Base-by-base conservation (phyloP, 768 basidiomycete species). In the Pleurotus platypus region DNA sequence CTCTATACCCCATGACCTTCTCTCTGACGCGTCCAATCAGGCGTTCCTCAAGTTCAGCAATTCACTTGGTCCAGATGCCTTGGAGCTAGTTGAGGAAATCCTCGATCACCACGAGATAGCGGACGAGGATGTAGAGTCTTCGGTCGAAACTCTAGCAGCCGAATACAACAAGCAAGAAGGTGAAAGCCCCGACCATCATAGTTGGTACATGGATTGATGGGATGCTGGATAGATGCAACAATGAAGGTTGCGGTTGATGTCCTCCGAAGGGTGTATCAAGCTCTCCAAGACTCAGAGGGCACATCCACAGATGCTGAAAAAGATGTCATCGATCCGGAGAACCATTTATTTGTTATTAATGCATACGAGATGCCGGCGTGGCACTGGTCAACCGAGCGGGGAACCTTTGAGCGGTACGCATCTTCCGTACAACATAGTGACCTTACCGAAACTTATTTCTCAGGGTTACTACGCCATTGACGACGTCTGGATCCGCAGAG, bases 311-410 rank as follows among this genome's bases (percentile, higher is more conserved):
- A 70, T 38, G 66, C 73, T 38, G 83, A 85, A 61, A 81, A 82
- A 40, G 87, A 90, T 45, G 68, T 81, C 6, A 76, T 94, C 22
- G 92, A 94, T 62, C 86, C 90, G 5, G 87, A 92, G 30, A 85
- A 79, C 42, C 90, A 97, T 67, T 72, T 98, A 26, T 84, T 85
- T 64, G 76, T 98, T 61, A 76, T 98, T 27, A 85, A 96, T 68
- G 88, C 96, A 8, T 96, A 94, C 64, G 94, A 96, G 51, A 98
- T 98, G 94, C 97, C 97, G 0, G 73, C 86, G 11, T 94, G 94
- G 87, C 82, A 88, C 64, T 99, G 92, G 86, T 93, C 94, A 13
- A 74, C 79, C 27, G 91, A 95, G 64, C 76, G 90, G 57, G 89
- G 89, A 46, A 87, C 90, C 1, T 98, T 98, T 65, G 92, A 93